A percentile compares a stretch with the other conserved stretches of the same genome.
Evolutionary conservation across 352 stramenopile species (phyloP).

Genomic region (Phytophthora sansomeana): DNA sequence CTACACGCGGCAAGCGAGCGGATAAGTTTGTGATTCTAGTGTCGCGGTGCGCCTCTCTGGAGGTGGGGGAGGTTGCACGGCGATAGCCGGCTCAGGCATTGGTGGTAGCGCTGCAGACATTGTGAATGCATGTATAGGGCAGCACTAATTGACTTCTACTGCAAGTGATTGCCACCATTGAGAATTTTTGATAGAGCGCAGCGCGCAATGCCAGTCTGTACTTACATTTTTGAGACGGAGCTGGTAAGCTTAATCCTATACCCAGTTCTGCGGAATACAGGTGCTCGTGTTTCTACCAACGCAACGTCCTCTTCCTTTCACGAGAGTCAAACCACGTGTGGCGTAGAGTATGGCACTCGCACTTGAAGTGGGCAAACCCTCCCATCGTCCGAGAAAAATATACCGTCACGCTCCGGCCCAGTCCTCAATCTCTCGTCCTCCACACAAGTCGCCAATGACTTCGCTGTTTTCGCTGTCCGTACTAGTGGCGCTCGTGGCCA

Average conservation of each 20-base stretch:
- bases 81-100: no score
- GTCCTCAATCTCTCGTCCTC: neutral
- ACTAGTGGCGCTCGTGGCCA: neutral
- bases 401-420: neutral
- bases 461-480: conserved; percentile 3
- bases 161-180: no score
- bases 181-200: no score
- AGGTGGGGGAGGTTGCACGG: no score
- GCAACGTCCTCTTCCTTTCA: neutral
- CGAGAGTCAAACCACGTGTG: neutral
- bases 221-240: neutral
- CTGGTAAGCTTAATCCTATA: neutral
- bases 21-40: no score
- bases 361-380: neutral
- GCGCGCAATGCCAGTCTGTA: neutral
- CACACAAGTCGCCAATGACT: neutral
- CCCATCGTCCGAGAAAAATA: neutral
- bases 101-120: no score
- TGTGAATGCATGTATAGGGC: no score
- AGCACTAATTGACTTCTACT: no score
- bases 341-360: neutral
- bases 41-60: no score
- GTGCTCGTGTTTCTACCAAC: neutral
- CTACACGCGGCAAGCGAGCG: no score
- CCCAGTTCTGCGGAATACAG: neutral